A percentile compares a stretch with the other conserved stretches of the same genome.
Evolutionary conservation across 768 basidiomycete genomes (phyloP).

Genomic region (Mycena olivaceomarginata): DNA sequence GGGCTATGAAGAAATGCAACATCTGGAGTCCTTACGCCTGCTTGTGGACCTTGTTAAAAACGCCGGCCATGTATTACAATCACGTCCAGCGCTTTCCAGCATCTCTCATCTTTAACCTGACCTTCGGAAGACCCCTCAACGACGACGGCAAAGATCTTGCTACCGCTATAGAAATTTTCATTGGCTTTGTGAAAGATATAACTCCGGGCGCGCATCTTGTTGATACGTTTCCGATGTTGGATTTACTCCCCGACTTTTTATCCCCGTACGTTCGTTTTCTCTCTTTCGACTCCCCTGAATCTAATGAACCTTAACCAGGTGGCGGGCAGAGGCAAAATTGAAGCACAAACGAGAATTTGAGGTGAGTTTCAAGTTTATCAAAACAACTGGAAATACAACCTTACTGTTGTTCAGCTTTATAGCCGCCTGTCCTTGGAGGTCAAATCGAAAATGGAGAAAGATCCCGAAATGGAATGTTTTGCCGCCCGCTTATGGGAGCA

Average conservation of each 20-base stretch:
- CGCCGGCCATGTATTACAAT: not conserved
- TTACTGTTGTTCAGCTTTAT: not conserved
- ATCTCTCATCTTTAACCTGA: constrained; percentile 7
- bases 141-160: constrained; percentile 17
- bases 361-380: not conserved
- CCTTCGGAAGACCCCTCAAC: not conserved
- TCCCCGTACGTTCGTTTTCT: not conserved
- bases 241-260: constrained; percentile 7
- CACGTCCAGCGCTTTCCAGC: constrained; percentile 14
- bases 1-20: constrained; percentile 12
- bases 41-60: not conserved
- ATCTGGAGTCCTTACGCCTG: not conserved
- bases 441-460: constrained; percentile 8
- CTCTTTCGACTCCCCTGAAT: too few relatives aligned
- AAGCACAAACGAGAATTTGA: constrained; percentile 6
- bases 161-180: not conserved
- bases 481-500: constrained; percentile 16
- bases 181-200: not conserved
- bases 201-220: constrained; percentile 8
- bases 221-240: constrained; percentile 17
- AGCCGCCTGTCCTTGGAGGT: not conserved
- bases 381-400: not conserved
- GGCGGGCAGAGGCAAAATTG: not conserved
- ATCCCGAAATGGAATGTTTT: constrained; percentile 2
- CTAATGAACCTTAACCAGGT: not conserved